Evolutionary conservation across 345 rosid species (phyloP).

Genomic region (Eucalyptus sp.): DNA sequence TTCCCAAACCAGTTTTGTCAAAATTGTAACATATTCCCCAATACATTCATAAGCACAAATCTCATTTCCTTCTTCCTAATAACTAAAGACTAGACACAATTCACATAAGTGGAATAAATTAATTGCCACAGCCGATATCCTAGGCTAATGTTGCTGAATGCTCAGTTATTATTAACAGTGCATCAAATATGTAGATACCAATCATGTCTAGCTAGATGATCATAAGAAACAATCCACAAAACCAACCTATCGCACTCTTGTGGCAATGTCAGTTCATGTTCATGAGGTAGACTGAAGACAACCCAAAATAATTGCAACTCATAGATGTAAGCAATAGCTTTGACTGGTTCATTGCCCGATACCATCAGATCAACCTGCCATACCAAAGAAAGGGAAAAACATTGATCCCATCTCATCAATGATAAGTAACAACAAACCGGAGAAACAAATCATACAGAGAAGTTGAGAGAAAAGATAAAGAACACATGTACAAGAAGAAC

Average conservation of each 20-base stretch:
- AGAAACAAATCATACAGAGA: neutral
- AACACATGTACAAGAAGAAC: neutral
- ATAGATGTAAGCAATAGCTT: conserved; percentile 44
- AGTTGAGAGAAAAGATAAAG: neutral
- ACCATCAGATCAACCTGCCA: conserved; percentile 86
- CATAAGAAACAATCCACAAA: neutral
- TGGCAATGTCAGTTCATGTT: conserved; percentile 33
- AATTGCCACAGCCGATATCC: neutral
- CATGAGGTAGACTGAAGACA: conserved; percentile 53
- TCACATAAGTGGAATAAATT: neutral
- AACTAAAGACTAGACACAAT: neutral
- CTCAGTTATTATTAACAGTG: neutral
- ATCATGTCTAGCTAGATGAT: neutral
- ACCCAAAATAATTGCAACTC: conserved; percentile 56
- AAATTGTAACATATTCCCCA: neutral
- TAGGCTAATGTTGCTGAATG: neutral
- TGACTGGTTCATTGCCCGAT: conserved; percentile 68
- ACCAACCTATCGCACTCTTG: conserved; percentile 53
- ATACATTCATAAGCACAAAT: neutral
- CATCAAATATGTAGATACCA: neutral
- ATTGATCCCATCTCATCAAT: neutral
- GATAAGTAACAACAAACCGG: neutral
- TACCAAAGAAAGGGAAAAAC: neutral
- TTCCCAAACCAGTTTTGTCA: neutral
- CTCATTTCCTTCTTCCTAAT: neutral